Conservation (phyloP, 75 land plant genomes). For the Picea glauca region DNA sequence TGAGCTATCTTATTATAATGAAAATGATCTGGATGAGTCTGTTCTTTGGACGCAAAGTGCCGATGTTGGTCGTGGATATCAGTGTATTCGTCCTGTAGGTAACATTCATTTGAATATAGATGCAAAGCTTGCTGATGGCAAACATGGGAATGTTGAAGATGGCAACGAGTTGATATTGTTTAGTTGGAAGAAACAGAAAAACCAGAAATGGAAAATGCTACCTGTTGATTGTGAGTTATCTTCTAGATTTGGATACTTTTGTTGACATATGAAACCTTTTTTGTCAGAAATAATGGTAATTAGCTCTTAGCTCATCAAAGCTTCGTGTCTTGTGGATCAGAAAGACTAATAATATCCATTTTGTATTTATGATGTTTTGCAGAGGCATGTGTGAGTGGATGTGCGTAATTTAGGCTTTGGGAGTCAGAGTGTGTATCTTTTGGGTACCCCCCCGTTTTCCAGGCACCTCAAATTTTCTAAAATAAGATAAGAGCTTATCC, state of each 20-base stretch:
- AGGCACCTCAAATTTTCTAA: too few relatives aligned
- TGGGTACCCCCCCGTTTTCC: too few relatives aligned
- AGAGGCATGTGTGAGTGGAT: too few relatives aligned
- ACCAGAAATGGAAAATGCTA: conserved; percentile 40
- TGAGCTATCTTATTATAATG: conserved; percentile 8
- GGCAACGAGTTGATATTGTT: conserved; percentile 29
- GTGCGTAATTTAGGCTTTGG: too few relatives aligned
- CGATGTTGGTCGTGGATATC: conserved; percentile 21
- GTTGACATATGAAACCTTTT: too few relatives aligned
- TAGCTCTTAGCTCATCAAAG: too few relatives aligned
- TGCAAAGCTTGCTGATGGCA: conserved; percentile 27
- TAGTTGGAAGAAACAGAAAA: conserved; percentile 42
- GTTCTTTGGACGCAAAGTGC: conserved; percentile 18
- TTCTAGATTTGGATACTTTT: neutral
- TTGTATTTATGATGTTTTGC: too few relatives aligned
- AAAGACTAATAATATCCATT: too few relatives aligned
- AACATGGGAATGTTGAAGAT: conserved; percentile 34
- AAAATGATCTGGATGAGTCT: conserved; percentile 8
- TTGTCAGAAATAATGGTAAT: too few relatives aligned
- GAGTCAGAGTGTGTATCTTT: too few relatives aligned
- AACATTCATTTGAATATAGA: conserved; percentile 18
- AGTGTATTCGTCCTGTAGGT: conserved; percentile 12
- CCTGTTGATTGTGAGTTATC: conserved; percentile 20
- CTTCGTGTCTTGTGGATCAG: too few relatives aligned
- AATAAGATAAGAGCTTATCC: too few relatives aligned